phyloP scores from a whole-genome alignment of 2,329 filamentous ascomycete genomes.

The Penicillium occitanis region DNA sequence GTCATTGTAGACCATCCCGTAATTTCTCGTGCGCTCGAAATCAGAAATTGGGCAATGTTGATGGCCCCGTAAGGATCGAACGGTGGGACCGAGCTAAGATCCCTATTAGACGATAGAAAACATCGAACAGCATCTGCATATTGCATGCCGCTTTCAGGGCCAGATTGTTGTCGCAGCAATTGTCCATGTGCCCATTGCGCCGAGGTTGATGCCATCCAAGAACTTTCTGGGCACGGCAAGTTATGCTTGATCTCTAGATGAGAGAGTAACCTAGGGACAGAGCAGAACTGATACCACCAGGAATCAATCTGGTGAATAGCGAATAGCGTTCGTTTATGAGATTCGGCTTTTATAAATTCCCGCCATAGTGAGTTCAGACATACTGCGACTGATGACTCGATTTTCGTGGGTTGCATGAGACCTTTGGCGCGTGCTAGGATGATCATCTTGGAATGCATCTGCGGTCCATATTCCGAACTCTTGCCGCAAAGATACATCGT shows the following conservation, averaged over 20 bases:
- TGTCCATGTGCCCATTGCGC: constrained; percentile 39
- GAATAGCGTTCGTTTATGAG: constrained; percentile 45
- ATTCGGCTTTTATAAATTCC: constrained; percentile 40
- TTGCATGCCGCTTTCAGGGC: constrained; percentile 26
- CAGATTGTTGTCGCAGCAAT: constrained; percentile 38
- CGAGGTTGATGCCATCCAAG: constrained; percentile 44
- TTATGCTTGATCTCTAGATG: constrained; percentile 49
- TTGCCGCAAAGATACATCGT: constrained; percentile 47
- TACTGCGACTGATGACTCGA: constrained; percentile 23
- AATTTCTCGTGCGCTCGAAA: constrained; percentile 45
- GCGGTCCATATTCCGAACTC: constrained; percentile 37
- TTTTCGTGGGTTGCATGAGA: constrained; percentile 36
- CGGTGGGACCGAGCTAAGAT: constrained; percentile 30
- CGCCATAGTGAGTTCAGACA: constrained; percentile 44
- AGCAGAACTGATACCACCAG: constrained; percentile 48
- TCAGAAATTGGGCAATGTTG: constrained; percentile 45
- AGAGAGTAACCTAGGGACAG: constrained; percentile 49
- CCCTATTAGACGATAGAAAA: constrained; percentile 36
- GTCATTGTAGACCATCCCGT: constrained; percentile 49
- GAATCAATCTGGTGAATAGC: constrained; percentile 48
- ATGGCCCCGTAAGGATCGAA: constrained; percentile 47
- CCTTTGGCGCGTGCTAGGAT: constrained; percentile 38
- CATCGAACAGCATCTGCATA: constrained; percentile 42
- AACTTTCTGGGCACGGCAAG: constrained; percentile 41
- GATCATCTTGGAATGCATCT: constrained; percentile 45